These are phyloP conservation scores for Exophiala oligosperma DNA, from an alignment of 2,329 filamentous ascomycete species.

Conservation along the genomic window DNA sequence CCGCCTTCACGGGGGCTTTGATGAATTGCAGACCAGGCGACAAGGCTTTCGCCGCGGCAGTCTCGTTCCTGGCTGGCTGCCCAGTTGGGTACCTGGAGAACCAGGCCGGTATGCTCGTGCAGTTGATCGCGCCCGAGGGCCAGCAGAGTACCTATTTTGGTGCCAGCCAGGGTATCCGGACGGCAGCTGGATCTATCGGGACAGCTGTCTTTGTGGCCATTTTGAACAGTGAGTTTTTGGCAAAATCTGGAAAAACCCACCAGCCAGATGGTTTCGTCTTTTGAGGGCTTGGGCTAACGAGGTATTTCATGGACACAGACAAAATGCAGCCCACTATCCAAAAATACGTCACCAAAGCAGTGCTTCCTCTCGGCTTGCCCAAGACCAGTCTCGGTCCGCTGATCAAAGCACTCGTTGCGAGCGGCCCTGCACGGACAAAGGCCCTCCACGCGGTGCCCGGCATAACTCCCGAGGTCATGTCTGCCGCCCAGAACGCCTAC, in stretches of 20 bases:
- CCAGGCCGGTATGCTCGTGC: too few species aligned
- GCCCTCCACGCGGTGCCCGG: constrained; percentile 32
- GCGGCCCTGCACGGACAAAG: constrained; percentile 27
- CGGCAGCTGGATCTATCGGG: constrained; percentile 27
- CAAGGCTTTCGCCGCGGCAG: too few species aligned
- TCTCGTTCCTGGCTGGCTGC: too few species aligned
- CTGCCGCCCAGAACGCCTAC: constrained; percentile 36
- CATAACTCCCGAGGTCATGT: constrained; percentile 36
- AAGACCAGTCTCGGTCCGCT: constrained; percentile 35
- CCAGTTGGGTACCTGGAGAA: too few species aligned
- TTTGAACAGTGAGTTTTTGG: constrained; percentile 37
- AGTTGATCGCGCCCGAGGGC: too few species aligned
- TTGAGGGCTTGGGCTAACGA: too few species aligned
- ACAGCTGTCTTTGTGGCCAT: constrained; percentile 33
- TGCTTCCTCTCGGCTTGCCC: constrained; percentile 41
- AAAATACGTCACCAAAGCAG: constrained; percentile 38
- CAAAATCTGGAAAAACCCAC: constrained; percentile 27
- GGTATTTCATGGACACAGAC: too few species aligned
- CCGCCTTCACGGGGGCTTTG: too few species aligned
- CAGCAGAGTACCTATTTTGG: too few species aligned
- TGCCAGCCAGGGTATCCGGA: too few species aligned
- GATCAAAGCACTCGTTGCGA: constrained; percentile 36
- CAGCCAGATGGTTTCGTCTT: too few species aligned
- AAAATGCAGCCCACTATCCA: constrained; percentile 23
- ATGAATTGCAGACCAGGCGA: too few species aligned